Percentiles rank a stretch among this genome's conserved stretches.
phyloP scores from a whole-genome alignment of 73 alveolate genomes.

The Paramecium sonneborni region DNA sequence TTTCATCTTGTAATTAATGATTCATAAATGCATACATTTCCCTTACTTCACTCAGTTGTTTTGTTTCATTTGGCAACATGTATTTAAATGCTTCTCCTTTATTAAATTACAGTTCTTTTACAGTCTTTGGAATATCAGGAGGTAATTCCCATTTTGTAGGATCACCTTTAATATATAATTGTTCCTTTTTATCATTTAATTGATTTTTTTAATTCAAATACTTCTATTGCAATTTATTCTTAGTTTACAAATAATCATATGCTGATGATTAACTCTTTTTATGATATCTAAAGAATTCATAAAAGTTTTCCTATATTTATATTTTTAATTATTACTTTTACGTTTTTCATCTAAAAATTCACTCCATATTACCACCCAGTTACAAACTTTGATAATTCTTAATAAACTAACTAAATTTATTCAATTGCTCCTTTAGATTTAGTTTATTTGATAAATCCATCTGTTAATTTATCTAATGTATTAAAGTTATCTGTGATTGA shows the following conservation, averaged over 20 bases:
- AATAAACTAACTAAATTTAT: conserved; percentile 5
- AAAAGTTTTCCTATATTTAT: conserved; percentile 5
- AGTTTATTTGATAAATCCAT: not conserved
- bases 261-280: not conserved
- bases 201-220: not conserved
- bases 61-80: conserved; percentile 43
- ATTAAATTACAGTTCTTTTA: conserved; percentile 18
- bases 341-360: not conserved
- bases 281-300: conserved; percentile 60
- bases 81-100: conserved; percentile 57
- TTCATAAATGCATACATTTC: conserved; percentile 46
- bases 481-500: conserved; percentile 4
- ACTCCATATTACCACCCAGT: conserved; percentile 47
- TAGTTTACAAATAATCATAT: not conserved
- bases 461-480: conserved; percentile 24
- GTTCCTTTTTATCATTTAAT: conserved; percentile 17
- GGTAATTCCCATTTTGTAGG: conserved; percentile 56
- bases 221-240: not conserved
- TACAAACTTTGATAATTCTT: conserved; percentile 29
- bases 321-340: not conserved
- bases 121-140: conserved; percentile 58
- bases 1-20: conserved; percentile 22
- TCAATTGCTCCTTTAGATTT: conserved; percentile 31
- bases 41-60: not conserved
- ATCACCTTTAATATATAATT: not conserved